phyloP scores from a whole-genome alignment of 352 stramenopile genomes.

The Phytophthora colocasiae region DNA sequence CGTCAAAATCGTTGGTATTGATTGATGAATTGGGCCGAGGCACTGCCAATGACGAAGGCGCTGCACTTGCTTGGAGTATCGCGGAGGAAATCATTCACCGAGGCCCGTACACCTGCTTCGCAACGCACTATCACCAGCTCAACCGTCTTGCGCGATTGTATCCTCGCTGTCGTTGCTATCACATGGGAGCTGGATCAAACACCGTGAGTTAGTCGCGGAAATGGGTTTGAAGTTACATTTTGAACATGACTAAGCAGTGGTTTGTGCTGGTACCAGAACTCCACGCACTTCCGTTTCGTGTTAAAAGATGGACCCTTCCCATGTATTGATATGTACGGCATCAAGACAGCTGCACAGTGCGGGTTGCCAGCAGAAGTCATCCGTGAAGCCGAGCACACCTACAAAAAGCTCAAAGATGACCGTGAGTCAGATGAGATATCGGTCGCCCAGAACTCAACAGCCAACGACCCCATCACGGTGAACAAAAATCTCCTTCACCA shows the following conservation, averaged over 20 bases:
- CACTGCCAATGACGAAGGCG: slow-evolving; percentile 90
- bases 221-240: neutral
- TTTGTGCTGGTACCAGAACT: slow-evolving; percentile 43
- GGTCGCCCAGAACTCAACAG: slow-evolving; percentile 9
- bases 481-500: slow-evolving; percentile 76
- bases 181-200: slow-evolving; percentile 61
- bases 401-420: slow-evolving; percentile 38
- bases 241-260: neutral
- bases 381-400: slow-evolving; percentile 57
- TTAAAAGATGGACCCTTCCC: slow-evolving; percentile 74
- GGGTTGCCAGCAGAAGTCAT: slow-evolving; percentile 74
- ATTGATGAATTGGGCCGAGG: slow-evolving; percentile 93
- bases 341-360: slow-evolving; percentile 79
- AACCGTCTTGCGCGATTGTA: slow-evolving; percentile 72
- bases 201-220: slow-evolving; percentile 48
- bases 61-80: slow-evolving; percentile 90
- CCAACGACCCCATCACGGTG: slow-evolving; percentile 20
- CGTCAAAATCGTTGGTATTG: slow-evolving; percentile 78
- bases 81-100: slow-evolving; percentile 81
- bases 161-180: slow-evolving; percentile 70
- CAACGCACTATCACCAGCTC: slow-evolving; percentile 90
- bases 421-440: slow-evolving; percentile 29
- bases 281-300: slow-evolving; percentile 64
- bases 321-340: slow-evolving; percentile 77
- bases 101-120: slow-evolving; percentile 87